Conservation (phyloP, 139 green algal genomes). For the Chlorella sp. region DNA sequence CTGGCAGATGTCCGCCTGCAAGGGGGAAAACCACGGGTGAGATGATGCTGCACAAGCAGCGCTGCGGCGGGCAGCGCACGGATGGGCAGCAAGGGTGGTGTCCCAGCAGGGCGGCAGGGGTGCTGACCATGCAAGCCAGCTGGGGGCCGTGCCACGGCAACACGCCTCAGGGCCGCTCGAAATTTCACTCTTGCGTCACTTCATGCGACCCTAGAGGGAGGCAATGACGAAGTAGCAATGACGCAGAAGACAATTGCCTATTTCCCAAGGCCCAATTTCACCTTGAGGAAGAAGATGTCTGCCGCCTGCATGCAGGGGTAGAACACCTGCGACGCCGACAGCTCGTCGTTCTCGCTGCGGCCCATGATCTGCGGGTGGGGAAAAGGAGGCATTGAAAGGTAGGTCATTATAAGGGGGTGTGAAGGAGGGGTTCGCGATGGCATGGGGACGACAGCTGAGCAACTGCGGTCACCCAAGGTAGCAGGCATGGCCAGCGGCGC, state of each 20-base stretch:
- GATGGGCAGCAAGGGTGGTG: too few relatives aligned
- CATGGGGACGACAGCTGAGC: too few relatives aligned
- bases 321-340: slow-evolving; percentile 97
- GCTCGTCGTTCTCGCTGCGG: slow-evolving; percentile 91
- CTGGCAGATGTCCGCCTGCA: slow-evolving; percentile 98
- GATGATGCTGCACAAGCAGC: too few relatives aligned
- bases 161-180: neutral
- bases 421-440: too few relatives aligned
- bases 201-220: too few relatives aligned
- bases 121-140: neutral
- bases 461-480: too few relatives aligned
- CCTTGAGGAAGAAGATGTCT: slow-evolving; percentile 99
- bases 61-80: too few relatives aligned
- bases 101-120: neutral
- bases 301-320: slow-evolving; percentile 99
- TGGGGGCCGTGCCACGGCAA: neutral
- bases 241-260: too few relatives aligned
- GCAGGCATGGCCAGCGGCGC: neutral
- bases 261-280: neutral
- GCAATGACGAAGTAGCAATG: too few relatives aligned
- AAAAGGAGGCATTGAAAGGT: too few relatives aligned
- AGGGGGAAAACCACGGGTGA: neutral
- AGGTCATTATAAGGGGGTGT: too few relatives aligned
- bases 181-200: too few relatives aligned
- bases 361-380: slow-evolving; percentile 94